A percentile compares a stretch with the other conserved stretches of the same genome.
Conservation (phyloP, 495 filamentous ascomycete species). For the Penicillium argentinense region DNA sequence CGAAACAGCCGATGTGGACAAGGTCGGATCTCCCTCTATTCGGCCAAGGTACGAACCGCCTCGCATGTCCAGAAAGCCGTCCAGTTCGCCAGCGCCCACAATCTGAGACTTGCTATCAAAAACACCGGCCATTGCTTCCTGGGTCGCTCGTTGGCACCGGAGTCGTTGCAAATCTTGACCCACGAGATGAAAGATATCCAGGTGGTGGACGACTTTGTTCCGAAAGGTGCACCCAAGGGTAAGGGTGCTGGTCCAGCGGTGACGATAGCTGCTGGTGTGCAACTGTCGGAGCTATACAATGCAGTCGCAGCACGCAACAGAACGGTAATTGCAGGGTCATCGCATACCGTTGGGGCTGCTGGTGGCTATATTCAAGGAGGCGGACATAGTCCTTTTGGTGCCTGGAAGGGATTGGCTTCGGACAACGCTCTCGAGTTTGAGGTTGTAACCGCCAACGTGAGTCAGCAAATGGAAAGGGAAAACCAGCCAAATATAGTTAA, state of each 20-base stretch:
- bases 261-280: constrained; percentile 55
- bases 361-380: constrained; percentile 59
- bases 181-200: constrained; percentile 46
- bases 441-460: constrained; percentile 39
- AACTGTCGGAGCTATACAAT: constrained; percentile 44
- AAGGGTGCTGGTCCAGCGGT: constrained; percentile 33
- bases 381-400: constrained; percentile 49
- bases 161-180: constrained; percentile 54
- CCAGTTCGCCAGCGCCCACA: constrained; percentile 22
- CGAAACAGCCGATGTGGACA: constrained; percentile 20
- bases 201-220: constrained; percentile 30
- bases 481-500: too few species aligned
- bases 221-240: constrained; percentile 11
- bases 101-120: constrained; percentile 52
- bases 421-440: constrained; percentile 39
- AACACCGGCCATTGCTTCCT: constrained; percentile 58
- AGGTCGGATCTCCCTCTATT: constrained; percentile 41
- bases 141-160: constrained; percentile 54
- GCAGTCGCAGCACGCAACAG: constrained; percentile 23
- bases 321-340: constrained; percentile 16
- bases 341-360: constrained; percentile 23
- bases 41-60: constrained; percentile 28
- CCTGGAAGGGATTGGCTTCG: constrained; percentile 30
- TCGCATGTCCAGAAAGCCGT: constrained; percentile 39
- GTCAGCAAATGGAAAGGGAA: constrained; percentile 1